These are phyloP conservation scores for Calonectria pteridis DNA, from an alignment of 2,329 filamentous ascomycete genomes.

Conservation along the genomic window DNA sequence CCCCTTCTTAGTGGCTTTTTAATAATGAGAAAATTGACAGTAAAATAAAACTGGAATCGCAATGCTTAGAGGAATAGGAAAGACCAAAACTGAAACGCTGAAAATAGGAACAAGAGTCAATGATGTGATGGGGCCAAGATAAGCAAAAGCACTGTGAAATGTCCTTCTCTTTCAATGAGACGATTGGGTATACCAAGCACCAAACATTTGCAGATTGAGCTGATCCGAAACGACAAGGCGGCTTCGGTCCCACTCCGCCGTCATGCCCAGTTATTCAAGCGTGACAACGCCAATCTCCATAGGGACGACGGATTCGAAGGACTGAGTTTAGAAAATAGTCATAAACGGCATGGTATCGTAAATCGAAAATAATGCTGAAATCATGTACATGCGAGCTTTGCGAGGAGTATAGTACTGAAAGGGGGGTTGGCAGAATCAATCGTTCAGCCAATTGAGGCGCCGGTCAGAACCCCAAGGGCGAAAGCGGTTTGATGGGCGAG, in stretches of 20 bases:
- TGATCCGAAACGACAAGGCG: constrained; percentile 24
- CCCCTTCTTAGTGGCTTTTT: background rate
- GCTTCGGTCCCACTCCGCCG: constrained; percentile 22
- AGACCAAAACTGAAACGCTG: constrained; percentile 32
- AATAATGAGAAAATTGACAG: background rate
- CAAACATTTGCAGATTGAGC: constrained; percentile 31
- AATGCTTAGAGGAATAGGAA: background rate
- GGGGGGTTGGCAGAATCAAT: constrained; percentile 4
- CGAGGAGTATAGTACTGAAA: constrained; percentile 24
- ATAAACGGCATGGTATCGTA: constrained; percentile 52
- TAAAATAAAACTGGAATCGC: constrained; percentile 5
- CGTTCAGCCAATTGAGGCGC: constrained; percentile 24
- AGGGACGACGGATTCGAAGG: constrained; percentile 27
- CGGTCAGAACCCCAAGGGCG: constrained; percentile 68
- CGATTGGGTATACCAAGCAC: constrained; percentile 42
- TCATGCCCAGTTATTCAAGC: constrained; percentile 25
- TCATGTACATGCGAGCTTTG: constrained; percentile 31
- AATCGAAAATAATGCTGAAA: constrained; percentile 38
- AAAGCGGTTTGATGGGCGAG: constrained; percentile 76
- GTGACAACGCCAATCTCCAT: constrained; percentile 32
- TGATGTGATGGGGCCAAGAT: constrained; percentile 14
- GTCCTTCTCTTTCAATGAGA: constrained; percentile 36
- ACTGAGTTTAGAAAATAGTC: constrained; percentile 40
- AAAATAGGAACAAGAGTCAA: constrained; percentile 17
- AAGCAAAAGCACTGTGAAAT: constrained; percentile 20